A percentile compares a stretch with the other conserved stretches of the same genome.
phyloP scores from a whole-genome alignment of 257 asterid genomes.

The Penstemon davidsonii region DNA sequence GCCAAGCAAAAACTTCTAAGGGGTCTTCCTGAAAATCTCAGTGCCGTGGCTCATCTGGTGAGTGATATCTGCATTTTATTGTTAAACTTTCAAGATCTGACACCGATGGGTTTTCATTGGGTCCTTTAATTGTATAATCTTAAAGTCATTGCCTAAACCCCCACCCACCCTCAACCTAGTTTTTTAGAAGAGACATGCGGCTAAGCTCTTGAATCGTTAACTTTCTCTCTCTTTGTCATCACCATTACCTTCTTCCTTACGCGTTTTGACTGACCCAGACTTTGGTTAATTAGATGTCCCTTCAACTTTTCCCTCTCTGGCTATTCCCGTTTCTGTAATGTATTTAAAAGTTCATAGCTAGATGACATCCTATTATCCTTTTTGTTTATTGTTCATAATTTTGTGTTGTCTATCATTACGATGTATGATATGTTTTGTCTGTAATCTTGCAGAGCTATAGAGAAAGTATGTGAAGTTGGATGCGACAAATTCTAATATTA shows the following conservation, averaged over 20 bases:
- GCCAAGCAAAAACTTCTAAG: conserved; percentile 79
- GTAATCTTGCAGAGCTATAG: background rate
- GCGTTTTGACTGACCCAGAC: background rate
- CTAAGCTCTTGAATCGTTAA: background rate
- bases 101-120: conserved; percentile 1
- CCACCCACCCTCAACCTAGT: background rate
- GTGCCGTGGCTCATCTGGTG: conserved; percentile 97
- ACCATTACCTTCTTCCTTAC: background rate
- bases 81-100: conserved; percentile 4
- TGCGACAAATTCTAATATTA: background rate
- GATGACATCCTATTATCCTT: background rate
- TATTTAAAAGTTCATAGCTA: background rate
- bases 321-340: no score
- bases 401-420: background rate
- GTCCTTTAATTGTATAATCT: background rate
- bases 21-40: conserved; percentile 76
- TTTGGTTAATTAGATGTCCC: background rate
- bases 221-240: background rate
- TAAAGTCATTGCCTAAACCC: conserved; percentile 3
- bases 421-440: background rate
- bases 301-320: background rate
- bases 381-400: background rate
- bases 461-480: background rate
- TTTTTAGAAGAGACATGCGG: background rate
- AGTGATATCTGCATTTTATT: conserved; percentile 34